Evolutionary conservation across 495 filamentous ascomycete genomes (phyloP), one percentile per base, ranked within the genome.

Genomic region (Pseudevernia furfuracea): DNA sequence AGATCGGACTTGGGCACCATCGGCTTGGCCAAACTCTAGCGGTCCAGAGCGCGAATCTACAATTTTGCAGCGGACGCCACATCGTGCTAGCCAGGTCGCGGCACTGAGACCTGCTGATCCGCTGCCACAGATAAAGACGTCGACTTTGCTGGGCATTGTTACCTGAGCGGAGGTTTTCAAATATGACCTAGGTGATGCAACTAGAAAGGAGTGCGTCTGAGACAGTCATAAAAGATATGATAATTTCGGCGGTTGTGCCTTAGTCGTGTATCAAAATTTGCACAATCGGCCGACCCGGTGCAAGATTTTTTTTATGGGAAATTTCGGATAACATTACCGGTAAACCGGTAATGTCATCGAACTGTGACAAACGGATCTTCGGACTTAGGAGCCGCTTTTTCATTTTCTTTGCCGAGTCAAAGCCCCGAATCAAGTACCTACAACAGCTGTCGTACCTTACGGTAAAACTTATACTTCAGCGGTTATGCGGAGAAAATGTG

Each of bases 1-100:
- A 1, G 89, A 90, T 2, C 90, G 87, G 64, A 85, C 86, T 74
- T 94, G 90, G 15, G 92, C 81, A 1, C 90, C 90, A 60, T 93
- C 90, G 1, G 90, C 90, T 70, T 92, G 88, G n/a, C 90, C 90
- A 15, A 11, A 11, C 23, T 59, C 37, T 21, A 59, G 58, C 38
- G 58, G 58, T 44, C 58, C 38, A 59, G 58, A 19, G 58, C 58
- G 58, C 6, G 37, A 59, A 3, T 59, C 58, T 19, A 59, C 58
- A 11, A 59, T 59, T 21, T 59, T 59, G 58, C 58, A 59, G 58
- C 58, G 58, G 2, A 59, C 6, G 4, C 38, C 38, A 59, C 44
- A 32, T 59, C 58, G 58, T 59, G 58, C n/a, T 1, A 59, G 58
- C 58, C 58, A 59, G 4, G 38, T 59, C 17, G 58, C 58, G 38